Evolutionary conservation across 2,329 filamentous ascomycete species (phyloP), one percentile per base, ranked within the genome.

Genomic region (Penicillium sp.): DNA sequence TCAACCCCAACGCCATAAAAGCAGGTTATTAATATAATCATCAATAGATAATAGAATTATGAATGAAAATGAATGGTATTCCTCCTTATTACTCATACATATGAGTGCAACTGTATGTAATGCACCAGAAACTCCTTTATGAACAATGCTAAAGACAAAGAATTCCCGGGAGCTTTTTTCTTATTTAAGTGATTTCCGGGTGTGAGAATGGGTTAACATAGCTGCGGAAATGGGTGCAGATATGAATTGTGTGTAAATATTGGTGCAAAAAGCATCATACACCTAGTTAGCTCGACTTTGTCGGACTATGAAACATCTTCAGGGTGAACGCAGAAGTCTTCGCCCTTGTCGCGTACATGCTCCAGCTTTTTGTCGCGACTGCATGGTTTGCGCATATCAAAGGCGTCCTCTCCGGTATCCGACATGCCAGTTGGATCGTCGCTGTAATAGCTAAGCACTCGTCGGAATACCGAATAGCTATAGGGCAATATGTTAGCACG

Each of bases 311-410:
- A 53, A 19, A 99, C 93, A 77, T 97, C 91, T 59, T 90, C 86
- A 2, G 93, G 91, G 48, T 84, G 80, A 26, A 99, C 92, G 65
- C 84, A 82, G 71, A 90, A 86, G 57, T 86, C 82, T 79, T 95
- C 90, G 19, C 95, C 95, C 66, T 93, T 86, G 53, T 88, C 84
- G 63, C 95, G 84, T 48, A 96, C 83, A 75, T 96, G 91, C 73
- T 90, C 84, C 56, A 83, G 78, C 55, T 88, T 84, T 73, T 83
- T 85, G 77, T 99, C 95, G 69, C 93, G 84, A 75, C 85, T 90
- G 78, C 93, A 86, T 37, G 91, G 86, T 74, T 97, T 98, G 63
- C 95, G 86, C 95, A 99, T 99, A 77, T 99, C 95, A 73, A 91
- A 95, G 19, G 93, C 95, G 79, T 98, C 93, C 75, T 96, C 92